Percentiles rank a stretch among this genome's conserved stretches.
phyloP scores from a whole-genome alignment of 176 grass and related monocot genomes.

The Ananas comosus region DNA sequence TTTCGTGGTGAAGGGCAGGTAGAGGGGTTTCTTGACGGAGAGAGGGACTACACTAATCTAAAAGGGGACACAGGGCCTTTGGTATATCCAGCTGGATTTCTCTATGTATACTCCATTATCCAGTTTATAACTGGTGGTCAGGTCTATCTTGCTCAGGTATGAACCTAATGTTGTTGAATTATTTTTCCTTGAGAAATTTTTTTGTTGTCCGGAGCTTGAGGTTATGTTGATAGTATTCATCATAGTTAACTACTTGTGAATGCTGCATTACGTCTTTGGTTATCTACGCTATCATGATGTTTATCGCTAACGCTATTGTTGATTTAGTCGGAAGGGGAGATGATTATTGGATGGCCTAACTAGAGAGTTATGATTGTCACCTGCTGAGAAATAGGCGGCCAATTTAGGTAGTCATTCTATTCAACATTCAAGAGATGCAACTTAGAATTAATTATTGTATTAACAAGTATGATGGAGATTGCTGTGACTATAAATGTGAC shows the following conservation, averaged over 20 bases:
- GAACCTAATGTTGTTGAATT: no score
- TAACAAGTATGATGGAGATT: background rate
- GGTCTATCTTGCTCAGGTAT: slow-evolving; percentile 83
- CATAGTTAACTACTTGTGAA: no score
- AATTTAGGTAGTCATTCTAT: background rate
- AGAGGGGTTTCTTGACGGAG: slow-evolving; percentile 69
- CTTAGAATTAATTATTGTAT: background rate
- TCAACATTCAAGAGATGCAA: background rate
- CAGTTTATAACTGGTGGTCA: slow-evolving; percentile 68
- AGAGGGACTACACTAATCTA: slow-evolving; percentile 85
- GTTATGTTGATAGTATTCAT: no score
- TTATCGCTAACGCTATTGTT: no score
- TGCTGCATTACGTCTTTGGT: no score
- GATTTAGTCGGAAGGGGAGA: background rate
- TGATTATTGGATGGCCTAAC: background rate
- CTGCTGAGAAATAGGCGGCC: background rate
- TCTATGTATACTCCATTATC: slow-evolving; percentile 70
- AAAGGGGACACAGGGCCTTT: slow-evolving; percentile 90
- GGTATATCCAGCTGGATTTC: slow-evolving; percentile 93
- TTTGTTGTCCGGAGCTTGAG: no score
- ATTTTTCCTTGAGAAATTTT: no score
- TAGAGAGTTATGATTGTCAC: background rate
- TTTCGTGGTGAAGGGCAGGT: slow-evolving; percentile 25
- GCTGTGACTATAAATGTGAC: background rate
- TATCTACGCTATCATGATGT: no score